Percentiles rank a stretch among this genome's conserved stretches.
These are phyloP conservation scores for Comarum palustre DNA, from an alignment of 306 rosid genomes.

Conservation along the genomic window DNA sequence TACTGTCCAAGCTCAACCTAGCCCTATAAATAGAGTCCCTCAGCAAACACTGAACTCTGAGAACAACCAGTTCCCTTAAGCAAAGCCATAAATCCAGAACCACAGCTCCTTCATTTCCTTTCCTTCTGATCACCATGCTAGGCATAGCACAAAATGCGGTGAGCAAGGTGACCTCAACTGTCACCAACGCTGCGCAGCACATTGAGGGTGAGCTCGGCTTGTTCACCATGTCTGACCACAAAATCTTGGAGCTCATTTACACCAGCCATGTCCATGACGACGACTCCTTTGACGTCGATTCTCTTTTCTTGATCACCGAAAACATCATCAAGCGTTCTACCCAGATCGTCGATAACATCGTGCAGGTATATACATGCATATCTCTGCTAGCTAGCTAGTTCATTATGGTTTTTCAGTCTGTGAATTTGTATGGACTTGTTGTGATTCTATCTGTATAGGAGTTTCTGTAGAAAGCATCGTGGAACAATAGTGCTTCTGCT, in stretches of 20 bases:
- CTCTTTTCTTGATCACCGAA: conserved; percentile 47
- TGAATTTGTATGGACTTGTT: background rate
- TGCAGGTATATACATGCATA: conserved; percentile 37
- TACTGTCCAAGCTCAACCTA: background rate
- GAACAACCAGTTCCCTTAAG: background rate
- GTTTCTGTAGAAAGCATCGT: background rate
- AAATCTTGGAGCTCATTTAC: conserved; percentile 42
- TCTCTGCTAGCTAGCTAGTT: too few relatives aligned
- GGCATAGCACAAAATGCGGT: background rate
- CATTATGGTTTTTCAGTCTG: background rate
- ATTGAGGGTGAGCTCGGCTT: conserved; percentile 32
- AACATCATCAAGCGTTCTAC: conserved; percentile 45
- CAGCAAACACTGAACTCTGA: background rate
- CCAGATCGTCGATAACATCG: conserved; percentile 43
- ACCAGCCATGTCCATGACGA: conserved; percentile 46
- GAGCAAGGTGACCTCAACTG: conserved; percentile 4
- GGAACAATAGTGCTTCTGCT: background rate
- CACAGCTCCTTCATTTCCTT: background rate
- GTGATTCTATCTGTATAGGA: background rate
- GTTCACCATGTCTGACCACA: conserved; percentile 42
- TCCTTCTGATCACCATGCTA: background rate
- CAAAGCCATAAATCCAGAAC: background rate
- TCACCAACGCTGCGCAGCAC: conserved; percentile 1
- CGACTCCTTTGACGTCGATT: conserved; percentile 40
- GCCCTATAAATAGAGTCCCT: background rate